Conservation (phyloP, 805 yeast genomes). For the Torulaspora microellipsoides region DNA sequence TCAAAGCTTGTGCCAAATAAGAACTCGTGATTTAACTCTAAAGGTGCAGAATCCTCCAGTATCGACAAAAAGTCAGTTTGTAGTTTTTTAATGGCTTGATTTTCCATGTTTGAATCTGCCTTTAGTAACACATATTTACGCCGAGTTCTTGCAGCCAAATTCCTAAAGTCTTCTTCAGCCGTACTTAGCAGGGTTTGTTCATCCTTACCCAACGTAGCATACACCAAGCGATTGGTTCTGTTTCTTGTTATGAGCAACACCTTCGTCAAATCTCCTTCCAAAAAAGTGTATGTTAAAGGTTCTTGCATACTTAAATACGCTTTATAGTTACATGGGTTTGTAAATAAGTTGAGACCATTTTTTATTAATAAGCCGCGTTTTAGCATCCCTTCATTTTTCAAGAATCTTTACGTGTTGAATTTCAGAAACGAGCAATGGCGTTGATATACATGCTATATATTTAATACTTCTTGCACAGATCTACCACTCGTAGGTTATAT, state of each 20-base stretch:
- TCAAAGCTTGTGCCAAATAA: conserved; percentile 41
- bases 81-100: background rate
- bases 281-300: conserved; percentile 14
- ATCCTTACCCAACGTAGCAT: conserved; percentile 19
- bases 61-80: background rate
- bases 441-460: too few relatives aligned
- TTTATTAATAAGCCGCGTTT: too few relatives aligned
- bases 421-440: too few relatives aligned
- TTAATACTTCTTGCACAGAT: too few relatives aligned
- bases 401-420: too few relatives aligned
- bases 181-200: conserved; percentile 8
- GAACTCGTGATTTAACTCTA: conserved; percentile 20
- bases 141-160: conserved; percentile 19
- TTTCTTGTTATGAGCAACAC: conserved; percentile 17
- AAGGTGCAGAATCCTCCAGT: conserved; percentile 4
- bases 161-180: conserved; percentile 13
- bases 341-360: too few relatives aligned
- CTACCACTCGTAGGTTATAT: too few relatives aligned
- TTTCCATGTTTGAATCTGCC: background rate
- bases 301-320: background rate
- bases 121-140: conserved; percentile 1
- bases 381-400: too few relatives aligned
- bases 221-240: conserved; percentile 14
- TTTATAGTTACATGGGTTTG: too few relatives aligned
- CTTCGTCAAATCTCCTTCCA: conserved; percentile 10